Base-by-base conservation (phyloP, 2,329 filamentous ascomycete genomes). In the Lecanicillium sp. region DNA sequence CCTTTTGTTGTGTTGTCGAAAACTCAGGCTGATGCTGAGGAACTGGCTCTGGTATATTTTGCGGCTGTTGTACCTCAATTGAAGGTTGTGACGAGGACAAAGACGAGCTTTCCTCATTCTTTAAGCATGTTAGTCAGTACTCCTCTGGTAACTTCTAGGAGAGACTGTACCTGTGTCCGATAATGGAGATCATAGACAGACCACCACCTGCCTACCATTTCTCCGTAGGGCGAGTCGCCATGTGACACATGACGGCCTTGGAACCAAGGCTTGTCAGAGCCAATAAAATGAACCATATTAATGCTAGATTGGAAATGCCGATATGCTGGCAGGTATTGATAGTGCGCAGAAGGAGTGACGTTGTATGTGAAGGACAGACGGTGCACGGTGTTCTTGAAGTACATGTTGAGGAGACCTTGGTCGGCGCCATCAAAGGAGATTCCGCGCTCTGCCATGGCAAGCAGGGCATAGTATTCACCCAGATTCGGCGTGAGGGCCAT, bases 391-490 rank as follows among this genome's bases (percentile, higher is more conserved):
- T 84, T 74, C 68, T 85, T 78, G 69, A 93, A 98, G 68, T 97
- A 86, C 77, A 94, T 90, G 66, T 98, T 98, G 57, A 98, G 71
- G 44, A 98, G 73, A 48, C 93, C 93, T 68, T 98, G 93, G 63
- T 98, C 93, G 30, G 93, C 93, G 41, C 93, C 93, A 64, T 98
- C 93, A 62, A 98, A 98, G 55, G 90, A 96, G 62, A 91, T 87
- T 21, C 90, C 90, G 48, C 83, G 77, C 57, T 90, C 79, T 21
- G 93, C 90, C 75, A 96, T 82, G 54, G 87, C 87, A 54, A 83
- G 74, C 62, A 98, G 75, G 35, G 88, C 86, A 68, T 89, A 84
- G 67, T 90, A 97, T 56, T 95, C 90, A 49, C 84, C 86, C 77
- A 90, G 74, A 67, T 91, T 86, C 27, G 93, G 93, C 14, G 77